A percentile compares a stretch with the other conserved stretches of the same genome.
Conservation (phyloP, 768 basidiomycete species). For the Crucibulum laeve region DNA sequence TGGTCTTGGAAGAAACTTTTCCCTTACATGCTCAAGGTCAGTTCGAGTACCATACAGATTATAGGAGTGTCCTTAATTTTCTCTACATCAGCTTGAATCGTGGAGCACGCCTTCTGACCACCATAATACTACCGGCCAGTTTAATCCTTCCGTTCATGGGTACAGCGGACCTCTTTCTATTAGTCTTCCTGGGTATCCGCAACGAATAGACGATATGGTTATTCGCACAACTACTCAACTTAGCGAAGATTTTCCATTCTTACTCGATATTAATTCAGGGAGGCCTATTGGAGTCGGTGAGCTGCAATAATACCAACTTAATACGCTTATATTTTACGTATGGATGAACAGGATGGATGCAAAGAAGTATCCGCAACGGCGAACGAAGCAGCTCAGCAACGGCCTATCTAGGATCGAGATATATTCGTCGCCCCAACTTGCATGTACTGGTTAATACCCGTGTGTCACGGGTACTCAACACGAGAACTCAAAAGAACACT, state of each 20-base stretch:
- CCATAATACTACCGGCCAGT: constrained; percentile 26
- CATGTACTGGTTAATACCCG: constrained; percentile 17
- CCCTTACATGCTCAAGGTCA: constrained; percentile 19
- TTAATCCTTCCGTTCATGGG: constrained; percentile 23
- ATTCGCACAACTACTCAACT: constrained; percentile 20
- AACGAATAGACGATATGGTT: constrained; percentile 19
- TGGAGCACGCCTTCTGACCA: constrained; percentile 21
- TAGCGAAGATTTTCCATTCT: constrained; percentile 27
- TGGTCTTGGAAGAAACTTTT: constrained; percentile 32
- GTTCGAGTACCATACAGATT: neutral
- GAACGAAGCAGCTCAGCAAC: constrained; percentile 20
- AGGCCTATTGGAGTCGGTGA: constrained; percentile 26
- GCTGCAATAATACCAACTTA: neutral
- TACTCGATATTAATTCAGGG: constrained; percentile 31
- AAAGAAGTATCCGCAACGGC: constrained; percentile 12
- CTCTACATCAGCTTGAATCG: constrained; percentile 22
- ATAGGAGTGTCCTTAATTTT: neutral
- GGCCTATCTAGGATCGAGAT: constrained; percentile 18
- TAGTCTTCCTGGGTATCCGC: constrained; percentile 19
- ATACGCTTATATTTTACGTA: too few species aligned
- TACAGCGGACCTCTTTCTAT: constrained; percentile 17
- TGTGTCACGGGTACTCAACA: constrained; percentile 13
- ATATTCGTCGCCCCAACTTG: constrained; percentile 17
- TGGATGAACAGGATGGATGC: constrained; percentile 15
- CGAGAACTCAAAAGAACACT: neutral